Evolutionary conservation across 1,284 basidiomycete species (phyloP).

Genomic region (Pseudozyma hubeiensis): DNA sequence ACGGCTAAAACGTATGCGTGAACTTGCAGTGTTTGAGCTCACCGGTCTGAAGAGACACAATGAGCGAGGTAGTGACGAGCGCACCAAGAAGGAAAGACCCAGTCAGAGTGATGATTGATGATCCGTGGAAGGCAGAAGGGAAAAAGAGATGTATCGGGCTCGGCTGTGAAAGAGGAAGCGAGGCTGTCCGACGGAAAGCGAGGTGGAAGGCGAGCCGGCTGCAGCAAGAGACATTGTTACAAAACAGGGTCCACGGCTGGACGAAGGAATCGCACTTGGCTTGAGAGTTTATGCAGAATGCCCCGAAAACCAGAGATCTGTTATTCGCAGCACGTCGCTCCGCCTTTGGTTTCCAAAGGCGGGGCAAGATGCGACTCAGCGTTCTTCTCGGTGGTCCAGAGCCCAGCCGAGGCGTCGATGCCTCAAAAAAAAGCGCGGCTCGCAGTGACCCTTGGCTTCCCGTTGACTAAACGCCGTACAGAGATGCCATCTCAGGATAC

Average conservation of each 20-base stretch:
- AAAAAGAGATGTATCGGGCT: not conserved
- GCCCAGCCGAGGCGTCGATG: not conserved
- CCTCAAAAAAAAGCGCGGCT: not conserved
- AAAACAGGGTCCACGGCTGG: not conserved
- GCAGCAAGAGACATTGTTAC: too few species aligned
- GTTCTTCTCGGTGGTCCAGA: not conserved
- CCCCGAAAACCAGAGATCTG: not conserved
- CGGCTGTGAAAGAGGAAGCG: constrained; percentile 1
- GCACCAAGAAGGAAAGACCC: too few species aligned
- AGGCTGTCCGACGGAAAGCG: not conserved
- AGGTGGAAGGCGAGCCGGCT: too few species aligned
- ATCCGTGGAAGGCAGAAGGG: not conserved
- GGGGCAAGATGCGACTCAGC: constrained; percentile 1
- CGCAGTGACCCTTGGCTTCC: too few species aligned
- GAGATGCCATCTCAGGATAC: too few species aligned
- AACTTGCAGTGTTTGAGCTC: too few species aligned
- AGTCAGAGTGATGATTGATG: too few species aligned
- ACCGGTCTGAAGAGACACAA: too few species aligned
- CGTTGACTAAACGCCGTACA: too few species aligned
- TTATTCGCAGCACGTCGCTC: not conserved
- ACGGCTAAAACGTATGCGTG: too few species aligned
- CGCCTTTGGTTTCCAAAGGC: constrained; percentile 1
- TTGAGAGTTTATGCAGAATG: not conserved
- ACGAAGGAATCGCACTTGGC: too few species aligned
- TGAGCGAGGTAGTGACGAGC: too few species aligned